These are phyloP conservation scores for Nicotiana knightiana DNA, from an alignment of 257 asterid species.

Conservation along the genomic window DNA sequence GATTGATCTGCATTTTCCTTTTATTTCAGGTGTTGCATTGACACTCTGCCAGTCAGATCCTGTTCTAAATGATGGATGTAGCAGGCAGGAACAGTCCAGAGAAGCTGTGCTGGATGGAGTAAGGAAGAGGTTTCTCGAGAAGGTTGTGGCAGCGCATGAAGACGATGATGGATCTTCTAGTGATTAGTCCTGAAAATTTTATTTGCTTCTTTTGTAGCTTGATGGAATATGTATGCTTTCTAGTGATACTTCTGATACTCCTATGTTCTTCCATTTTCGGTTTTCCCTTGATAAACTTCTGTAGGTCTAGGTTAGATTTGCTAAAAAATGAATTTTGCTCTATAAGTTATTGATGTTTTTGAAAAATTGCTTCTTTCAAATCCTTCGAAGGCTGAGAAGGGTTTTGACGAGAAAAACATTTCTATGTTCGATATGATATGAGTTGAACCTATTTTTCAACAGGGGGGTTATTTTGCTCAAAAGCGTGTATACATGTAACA, in stretches of 20 bases:
- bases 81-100: conserved; percentile 58
- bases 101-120: conserved; percentile 78
- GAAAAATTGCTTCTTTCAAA: background rate
- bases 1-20: conserved; percentile 2
- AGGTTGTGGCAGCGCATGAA: conserved; percentile 68
- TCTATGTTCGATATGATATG: background rate
- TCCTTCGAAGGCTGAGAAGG: background rate
- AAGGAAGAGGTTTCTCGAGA: conserved; percentile 77
- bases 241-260: background rate
- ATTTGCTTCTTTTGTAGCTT: background rate
- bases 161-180: conserved; percentile 78
- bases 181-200: conserved; percentile 34
- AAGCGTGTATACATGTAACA: background rate
- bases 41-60: conserved; percentile 86
- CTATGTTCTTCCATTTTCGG: background rate
- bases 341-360: background rate
- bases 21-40: conserved; percentile 68
- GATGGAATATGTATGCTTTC: conserved; percentile 2
- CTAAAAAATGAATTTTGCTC: background rate
- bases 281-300: background rate
- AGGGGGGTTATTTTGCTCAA: background rate
- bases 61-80: conserved; percentile 71
- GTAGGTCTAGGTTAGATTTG: background rate
- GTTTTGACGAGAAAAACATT: background rate
- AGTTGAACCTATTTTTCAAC: background rate